These are phyloP conservation scores for Gautieria morchelliformis DNA, from an alignment of 768 basidiomycete genomes.

Conservation along the genomic window DNA sequence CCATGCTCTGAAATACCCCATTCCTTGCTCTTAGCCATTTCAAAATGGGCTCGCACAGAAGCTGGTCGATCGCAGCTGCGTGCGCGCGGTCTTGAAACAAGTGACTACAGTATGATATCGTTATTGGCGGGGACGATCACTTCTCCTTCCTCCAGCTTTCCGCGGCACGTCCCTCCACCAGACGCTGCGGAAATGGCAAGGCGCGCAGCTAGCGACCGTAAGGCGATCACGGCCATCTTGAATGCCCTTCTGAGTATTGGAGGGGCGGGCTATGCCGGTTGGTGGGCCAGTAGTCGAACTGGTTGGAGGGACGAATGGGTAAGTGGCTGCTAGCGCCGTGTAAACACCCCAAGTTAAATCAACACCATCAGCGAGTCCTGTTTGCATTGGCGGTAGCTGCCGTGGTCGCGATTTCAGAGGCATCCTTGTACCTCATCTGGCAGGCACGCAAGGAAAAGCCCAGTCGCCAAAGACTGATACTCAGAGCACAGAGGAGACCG, in stretches of 20 bases:
- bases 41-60: conserved; percentile 57
- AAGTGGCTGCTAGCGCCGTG: conserved; percentile 19
- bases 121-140: conserved; percentile 70
- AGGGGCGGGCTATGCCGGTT: conserved; percentile 57
- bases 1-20: conserved; percentile 46
- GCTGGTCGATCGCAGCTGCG: conserved; percentile 34
- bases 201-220: conserved; percentile 43
- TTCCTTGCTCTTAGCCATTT: conserved; percentile 44
- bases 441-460: conserved; percentile 32
- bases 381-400: conserved; percentile 51
- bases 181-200: conserved; percentile 30
- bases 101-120: conserved; percentile 58
- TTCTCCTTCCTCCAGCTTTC: conserved; percentile 69
- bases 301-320: conserved; percentile 74
- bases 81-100: conserved; percentile 37
- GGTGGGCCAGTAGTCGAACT: conserved; percentile 59
- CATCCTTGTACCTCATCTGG: conserved; percentile 65
- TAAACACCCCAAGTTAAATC: background rate
- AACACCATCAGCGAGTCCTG: conserved; percentile 35
- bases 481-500: background rate
- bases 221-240: conserved; percentile 57
- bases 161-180: conserved; percentile 36
- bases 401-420: conserved; percentile 64
- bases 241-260: conserved; percentile 65
- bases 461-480: background rate